Evolutionary conservation across 345 rosid genomes (phyloP), one percentile per base, ranked within the genome.

Genomic region (Psidium friedrichsthalianum): DNA sequence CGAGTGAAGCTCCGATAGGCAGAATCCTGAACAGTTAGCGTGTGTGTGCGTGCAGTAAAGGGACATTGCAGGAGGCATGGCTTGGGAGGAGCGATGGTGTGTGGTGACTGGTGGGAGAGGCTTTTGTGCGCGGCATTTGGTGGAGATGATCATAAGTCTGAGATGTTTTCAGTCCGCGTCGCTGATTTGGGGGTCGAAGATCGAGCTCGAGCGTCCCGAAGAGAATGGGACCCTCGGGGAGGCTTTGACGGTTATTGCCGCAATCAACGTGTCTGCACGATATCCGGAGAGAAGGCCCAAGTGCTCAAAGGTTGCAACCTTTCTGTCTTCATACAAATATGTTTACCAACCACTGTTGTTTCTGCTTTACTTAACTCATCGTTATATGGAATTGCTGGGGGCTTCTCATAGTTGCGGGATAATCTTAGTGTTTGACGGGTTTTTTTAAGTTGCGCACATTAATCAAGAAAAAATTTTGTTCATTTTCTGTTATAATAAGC

Each of bases 61-160:
- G 84, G 84, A 27, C 47, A 42, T 18, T 29, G 84, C 59, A 55
- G 51, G 61, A 83, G 49, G 32, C n/a, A 86, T 86, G 88, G 89
- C 86, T 15, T 90, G 52, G 87, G 92, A 87, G 84, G 92, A 89
- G 89, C 91, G 89, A 54, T 94, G 97, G 96, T 96, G 98, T 80
- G 92, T 93, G 56, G 98, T 97, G 53, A 97, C 98, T 1, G 99
- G 99, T 0, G 99, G 98, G 82, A 91, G 99, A 87, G 99, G 98
- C 58, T 97, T 97, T 84, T 94, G 93, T 0, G 99, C 98, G 1
- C 93, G 96, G 85, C 98, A 96, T 90, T 90, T 97, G 86, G 98
- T 96, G 82, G 98, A 96, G 74, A 94, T 96, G 98, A 89, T 96
- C 6, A 83, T 97, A 91, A 87, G 54, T 59, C 85, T 83, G 92